These are phyloP conservation scores for Serendipita indica DNA, from an alignment of 768 basidiomycete species.

Conservation along the genomic window DNA sequence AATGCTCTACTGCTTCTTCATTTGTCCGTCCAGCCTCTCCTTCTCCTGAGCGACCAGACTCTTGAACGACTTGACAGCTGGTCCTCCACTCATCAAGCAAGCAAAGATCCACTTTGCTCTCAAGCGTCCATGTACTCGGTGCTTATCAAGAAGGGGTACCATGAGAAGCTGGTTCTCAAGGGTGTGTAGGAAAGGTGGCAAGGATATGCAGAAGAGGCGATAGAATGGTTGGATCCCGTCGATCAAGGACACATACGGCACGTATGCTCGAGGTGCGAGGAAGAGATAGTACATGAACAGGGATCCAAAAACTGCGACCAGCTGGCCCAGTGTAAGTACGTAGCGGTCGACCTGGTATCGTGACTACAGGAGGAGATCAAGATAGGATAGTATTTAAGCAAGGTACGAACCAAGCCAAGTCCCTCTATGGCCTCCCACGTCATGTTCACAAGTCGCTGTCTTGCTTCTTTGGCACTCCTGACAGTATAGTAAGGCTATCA, in stretches of 20 bases:
- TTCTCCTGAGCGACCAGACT: slow-evolving; percentile 1
- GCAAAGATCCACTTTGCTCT: neutral
- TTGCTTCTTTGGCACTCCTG: neutral
- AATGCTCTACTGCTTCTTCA: neutral
- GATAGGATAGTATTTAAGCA: neutral
- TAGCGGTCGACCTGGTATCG: neutral
- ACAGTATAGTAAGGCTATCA: neutral
- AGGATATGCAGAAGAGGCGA: neutral
- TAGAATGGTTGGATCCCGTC: neutral
- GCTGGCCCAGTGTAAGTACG: neutral
- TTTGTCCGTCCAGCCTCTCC: neutral
- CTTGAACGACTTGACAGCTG: neutral
- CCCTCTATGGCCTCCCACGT: neutral
- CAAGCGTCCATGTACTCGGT: neutral
- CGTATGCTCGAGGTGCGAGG: neutral
- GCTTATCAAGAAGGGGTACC: slow-evolving; percentile 2
- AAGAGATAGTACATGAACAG: slow-evolving; percentile 5
- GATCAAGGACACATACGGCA: neutral
- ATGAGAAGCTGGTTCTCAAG: neutral
- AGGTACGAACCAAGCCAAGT: neutral
- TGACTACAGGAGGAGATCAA: neutral
- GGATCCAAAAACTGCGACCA: neutral
- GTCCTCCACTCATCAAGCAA: neutral
- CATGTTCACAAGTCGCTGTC: slow-evolving; percentile 4
- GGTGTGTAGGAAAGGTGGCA: neutral